A percentile compares a stretch with the other conserved stretches of the same genome.
Evolutionary conservation across 2,329 filamentous ascomycete genomes (phyloP).

Genomic region (Myriosclerotinia duriaeana): DNA sequence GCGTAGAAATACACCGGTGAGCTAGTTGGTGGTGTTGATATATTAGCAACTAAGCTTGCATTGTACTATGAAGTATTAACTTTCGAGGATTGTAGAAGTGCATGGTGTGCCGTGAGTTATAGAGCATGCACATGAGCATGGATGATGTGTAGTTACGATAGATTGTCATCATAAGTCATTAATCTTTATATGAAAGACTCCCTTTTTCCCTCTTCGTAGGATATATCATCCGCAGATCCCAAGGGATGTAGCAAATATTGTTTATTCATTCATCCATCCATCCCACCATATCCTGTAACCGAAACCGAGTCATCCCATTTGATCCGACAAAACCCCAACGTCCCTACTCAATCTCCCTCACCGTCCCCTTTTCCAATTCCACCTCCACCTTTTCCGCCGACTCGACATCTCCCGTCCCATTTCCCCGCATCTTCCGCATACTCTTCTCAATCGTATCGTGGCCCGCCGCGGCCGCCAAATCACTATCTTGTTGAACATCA

Average conservation of each 20-base stretch:
- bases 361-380: conserved; percentile 3
- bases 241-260: background rate
- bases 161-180: background rate
- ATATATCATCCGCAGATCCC: background rate
- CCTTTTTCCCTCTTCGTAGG: background rate
- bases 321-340: too few relatives aligned
- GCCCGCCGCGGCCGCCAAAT: conserved; percentile 19
- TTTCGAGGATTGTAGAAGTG: too few relatives aligned
- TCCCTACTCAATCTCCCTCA: background rate
- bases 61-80: too few relatives aligned
- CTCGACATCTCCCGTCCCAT: background rate
- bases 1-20: too few relatives aligned
- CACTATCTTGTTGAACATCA: conserved; percentile 24
- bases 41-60: too few relatives aligned
- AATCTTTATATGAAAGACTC: background rate
- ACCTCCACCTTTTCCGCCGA: background rate
- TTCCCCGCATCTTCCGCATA: conserved; percentile 28
- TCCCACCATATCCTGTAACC: background rate
- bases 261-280: background rate
- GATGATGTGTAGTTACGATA: background rate
- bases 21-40: too few relatives aligned
- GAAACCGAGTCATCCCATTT: background rate
- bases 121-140: background rate
- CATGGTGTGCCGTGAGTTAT: background rate
- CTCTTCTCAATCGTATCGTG: conserved; percentile 29